Evolutionary conservation across 1,139 yeast species (phyloP), one percentile per base, ranked within the genome.

Genomic region (Suhomyces panamericanus): DNA sequence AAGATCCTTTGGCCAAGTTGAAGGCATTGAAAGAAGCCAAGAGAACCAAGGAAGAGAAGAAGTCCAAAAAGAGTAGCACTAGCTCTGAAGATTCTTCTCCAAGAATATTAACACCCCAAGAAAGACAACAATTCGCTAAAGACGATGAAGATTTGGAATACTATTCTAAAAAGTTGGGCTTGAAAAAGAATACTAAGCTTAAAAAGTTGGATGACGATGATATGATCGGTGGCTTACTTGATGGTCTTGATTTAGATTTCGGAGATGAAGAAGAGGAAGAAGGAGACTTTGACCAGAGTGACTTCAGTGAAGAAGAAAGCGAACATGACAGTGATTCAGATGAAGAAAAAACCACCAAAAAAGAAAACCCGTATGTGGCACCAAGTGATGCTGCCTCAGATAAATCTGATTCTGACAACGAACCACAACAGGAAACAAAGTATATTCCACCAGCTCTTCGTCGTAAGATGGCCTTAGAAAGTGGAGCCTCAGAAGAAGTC

Each of bases 381-480:
- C 96, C 96, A 3, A 69, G 67, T 4, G 41, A 41, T 8, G 47
- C 42, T 6, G 43, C 41, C 2, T 37, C 43, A 0, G 46, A 43
- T 1, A 51, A 41, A 6, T 40, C 47, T 5, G 44, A 36, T 1
- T 43, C 42, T 0, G 50, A 61, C 1, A 50, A 62, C 1, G 54
- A 53, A 10, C 39, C 43, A 4, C 41, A 52, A 2, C 46, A 62
- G 0, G 66, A 68, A 13, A 17, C 40, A 1, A 78, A 74, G 51
- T 91, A 90, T 61, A 69, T 90, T 24, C 98, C 99, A 1, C 98
- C 97, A 0, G 89, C 96, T 0, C 65, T 87, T 48, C 77, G 96
- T 49, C 75, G 78, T 38, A 75, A 76, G 54, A 64, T 77, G 61
- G 70, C 81, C 41, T 42, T 54, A 62, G 80, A 60, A 59, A 48